These are phyloP conservation scores for Leccinum imitatum DNA, from an alignment of 768 basidiomycete species.

Conservation along the genomic window DNA sequence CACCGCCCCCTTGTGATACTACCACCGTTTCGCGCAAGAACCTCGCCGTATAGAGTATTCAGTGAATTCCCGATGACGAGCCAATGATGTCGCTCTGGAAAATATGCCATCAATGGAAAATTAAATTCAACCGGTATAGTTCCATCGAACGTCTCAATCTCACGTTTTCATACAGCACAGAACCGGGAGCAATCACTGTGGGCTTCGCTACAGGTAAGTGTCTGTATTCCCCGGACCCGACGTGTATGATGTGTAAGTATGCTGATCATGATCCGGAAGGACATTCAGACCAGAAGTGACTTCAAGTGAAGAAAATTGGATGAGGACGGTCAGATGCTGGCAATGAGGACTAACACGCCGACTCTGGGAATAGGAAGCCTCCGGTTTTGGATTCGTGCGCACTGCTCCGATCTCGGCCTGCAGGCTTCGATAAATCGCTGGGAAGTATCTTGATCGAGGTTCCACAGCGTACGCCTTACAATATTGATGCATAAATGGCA, in stretches of 20 bases:
- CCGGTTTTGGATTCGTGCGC: conserved; percentile 14
- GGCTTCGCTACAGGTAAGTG: conserved; percentile 14
- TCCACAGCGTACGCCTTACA: too few relatives aligned
- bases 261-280: conserved; percentile 32
- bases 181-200: conserved; percentile 21
- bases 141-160: conserved; percentile 14
- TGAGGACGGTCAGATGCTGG: conserved; percentile 53
- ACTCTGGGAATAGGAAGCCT: conserved; percentile 30
- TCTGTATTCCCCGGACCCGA: not conserved
- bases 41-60: not conserved
- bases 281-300: conserved; percentile 40
- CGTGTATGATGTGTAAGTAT: conserved; percentile 32
- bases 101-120: conserved; percentile 39
- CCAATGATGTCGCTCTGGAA: not conserved
- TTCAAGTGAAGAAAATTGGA: conserved; percentile 46
- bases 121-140: conserved; percentile 41
- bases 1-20: conserved; percentile 23
- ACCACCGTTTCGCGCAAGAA: conserved; percentile 22
- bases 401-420: not conserved
- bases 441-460: too few relatives aligned
- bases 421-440: too few relatives aligned
- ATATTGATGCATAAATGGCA: not conserved
- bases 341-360: not conserved
- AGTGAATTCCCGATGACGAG: not conserved
- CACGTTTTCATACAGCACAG: conserved; percentile 22